A percentile compares a stretch with the other conserved stretches of the same genome.
These are phyloP conservation scores for Agastache rugosa DNA, from an alignment of 257 asterid species.

Conservation along the genomic window DNA sequence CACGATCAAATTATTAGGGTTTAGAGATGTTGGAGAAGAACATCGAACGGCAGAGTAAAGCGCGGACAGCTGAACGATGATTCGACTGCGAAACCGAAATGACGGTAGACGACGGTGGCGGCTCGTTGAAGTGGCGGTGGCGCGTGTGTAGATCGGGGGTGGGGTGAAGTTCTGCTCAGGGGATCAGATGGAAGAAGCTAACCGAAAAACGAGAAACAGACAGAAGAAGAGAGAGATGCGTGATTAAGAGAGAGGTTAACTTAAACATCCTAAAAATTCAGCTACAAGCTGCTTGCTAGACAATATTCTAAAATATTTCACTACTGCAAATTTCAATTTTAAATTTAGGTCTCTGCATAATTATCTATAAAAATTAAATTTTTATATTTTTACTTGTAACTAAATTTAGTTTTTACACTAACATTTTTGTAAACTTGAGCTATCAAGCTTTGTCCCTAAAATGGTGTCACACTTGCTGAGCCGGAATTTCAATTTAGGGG, in stretches of 20 bases:
- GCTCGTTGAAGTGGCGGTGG: not conserved
- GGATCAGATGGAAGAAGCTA: not conserved
- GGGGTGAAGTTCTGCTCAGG: slow-evolving; percentile 13
- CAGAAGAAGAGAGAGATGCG: not conserved
- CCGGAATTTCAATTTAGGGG: no score
- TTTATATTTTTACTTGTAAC: no score
- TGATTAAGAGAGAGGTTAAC: not conserved
- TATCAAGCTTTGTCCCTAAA: no score
- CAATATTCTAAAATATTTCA: no score
- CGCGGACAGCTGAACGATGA: not conserved
- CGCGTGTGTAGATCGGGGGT: not conserved
- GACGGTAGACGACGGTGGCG: not conserved
- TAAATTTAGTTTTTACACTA: no score
- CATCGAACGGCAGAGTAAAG: not conserved
- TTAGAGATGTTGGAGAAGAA: not conserved
- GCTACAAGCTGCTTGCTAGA: no score
- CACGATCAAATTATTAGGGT: not conserved
- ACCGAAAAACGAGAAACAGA: not conserved
- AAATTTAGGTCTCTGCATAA: no score
- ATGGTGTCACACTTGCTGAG: no score
- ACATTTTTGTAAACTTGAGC: no score
- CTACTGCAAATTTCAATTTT: no score
- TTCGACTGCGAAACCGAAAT: not conserved
- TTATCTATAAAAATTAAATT: no score
- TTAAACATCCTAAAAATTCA: no score